Percentiles rank a stretch among this genome's conserved stretches.
Conservation (phyloP, 371 early-diverging fungal genomes). For the Hamiltosporidium magnivora region DNA sequence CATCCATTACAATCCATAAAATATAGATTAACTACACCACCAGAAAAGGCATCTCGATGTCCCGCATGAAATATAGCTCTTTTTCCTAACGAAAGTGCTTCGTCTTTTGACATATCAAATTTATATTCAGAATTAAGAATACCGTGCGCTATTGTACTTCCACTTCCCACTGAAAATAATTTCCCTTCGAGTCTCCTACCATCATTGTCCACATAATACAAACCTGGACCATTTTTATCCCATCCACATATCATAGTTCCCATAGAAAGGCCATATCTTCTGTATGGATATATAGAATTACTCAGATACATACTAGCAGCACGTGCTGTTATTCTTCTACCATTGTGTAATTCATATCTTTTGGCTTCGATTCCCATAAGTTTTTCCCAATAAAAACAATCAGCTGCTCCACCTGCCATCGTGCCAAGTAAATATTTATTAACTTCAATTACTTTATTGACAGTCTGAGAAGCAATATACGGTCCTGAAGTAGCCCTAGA, state of each 20-base stretch:
- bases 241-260: constrained; percentile 99
- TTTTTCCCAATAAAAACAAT: constrained; percentile 97
- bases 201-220: constrained; percentile 94
- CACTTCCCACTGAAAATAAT: constrained; percentile 88
- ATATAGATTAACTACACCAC: constrained; percentile 72
- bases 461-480: constrained; percentile 89
- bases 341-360: constrained; percentile 83
- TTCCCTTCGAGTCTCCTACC: constrained; percentile 79
- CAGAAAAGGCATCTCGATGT: constrained; percentile 90
- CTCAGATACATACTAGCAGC: constrained; percentile 90
- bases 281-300: constrained; percentile 88
- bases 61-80: constrained; percentile 94
- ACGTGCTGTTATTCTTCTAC: constrained; percentile 87
- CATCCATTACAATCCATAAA: constrained; percentile 55
- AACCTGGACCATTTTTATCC: constrained; percentile 85
- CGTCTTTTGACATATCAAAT: constrained; percentile 70
- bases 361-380: constrained; percentile 80
- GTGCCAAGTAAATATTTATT: constrained; percentile 95
- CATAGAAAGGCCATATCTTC: constrained; percentile 95
- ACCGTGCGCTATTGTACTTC: constrained; percentile 85
- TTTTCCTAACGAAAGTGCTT: constrained; percentile 83
- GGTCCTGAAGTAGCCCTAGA: constrained; percentile 93
- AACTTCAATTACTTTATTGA: constrained; percentile 97
- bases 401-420: constrained; percentile 99
- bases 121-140: constrained; percentile 79